Base-by-base conservation (phyloP, 2,329 filamentous ascomycete species). In the Trichoderma afroharzianum region DNA sequence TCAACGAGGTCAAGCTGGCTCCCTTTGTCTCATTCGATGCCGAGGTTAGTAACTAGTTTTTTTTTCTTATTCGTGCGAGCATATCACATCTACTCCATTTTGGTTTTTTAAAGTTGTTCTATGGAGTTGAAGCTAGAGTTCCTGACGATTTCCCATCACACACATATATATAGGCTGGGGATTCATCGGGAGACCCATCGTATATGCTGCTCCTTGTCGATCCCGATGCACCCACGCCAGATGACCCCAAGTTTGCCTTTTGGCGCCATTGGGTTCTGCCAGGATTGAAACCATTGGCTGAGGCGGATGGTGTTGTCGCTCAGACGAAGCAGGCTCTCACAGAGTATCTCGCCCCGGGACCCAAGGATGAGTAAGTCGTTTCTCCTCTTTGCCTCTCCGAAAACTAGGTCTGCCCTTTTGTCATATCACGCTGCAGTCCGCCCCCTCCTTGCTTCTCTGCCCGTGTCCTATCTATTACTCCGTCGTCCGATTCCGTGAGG, bases 211-310 rank as follows among this genome's bases (percentile, higher is more conserved):
- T 88, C 73, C 80, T 88, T 53, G 80, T 87, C 26, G 87, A 88
- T 70, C 86, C 86, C 0, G 87, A 88, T 72, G 86, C 86, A 24
- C 87, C 87, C 0, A 88, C 85, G 0, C 87, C 86, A 0, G 84
- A 86, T 43, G 84, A 88, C 64, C 85, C 85, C 6, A 87, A 85
- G 74, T 88, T 86, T 75, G 84, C 85, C 0, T 87, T 85, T 75
- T 88, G 86, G 85, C 80, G 86, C 24, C 86, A 88, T 74, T 88
- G 85, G 84, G 81, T 88, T 30, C 76, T 87, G 0, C 77, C 81
- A 4, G 83, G 83, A 0, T 59, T 85, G 64, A 79, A 79, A 70
- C 80, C 83, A 2, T 50, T 77, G 57, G 71, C 74, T 30, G 74
- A 70, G 2, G 75, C 74, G 1, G 74, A 73, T 12, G 75, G 70